Base-by-base conservation (phyloP, 1,284 basidiomycete species). In the Puccinia horiana region DNA sequence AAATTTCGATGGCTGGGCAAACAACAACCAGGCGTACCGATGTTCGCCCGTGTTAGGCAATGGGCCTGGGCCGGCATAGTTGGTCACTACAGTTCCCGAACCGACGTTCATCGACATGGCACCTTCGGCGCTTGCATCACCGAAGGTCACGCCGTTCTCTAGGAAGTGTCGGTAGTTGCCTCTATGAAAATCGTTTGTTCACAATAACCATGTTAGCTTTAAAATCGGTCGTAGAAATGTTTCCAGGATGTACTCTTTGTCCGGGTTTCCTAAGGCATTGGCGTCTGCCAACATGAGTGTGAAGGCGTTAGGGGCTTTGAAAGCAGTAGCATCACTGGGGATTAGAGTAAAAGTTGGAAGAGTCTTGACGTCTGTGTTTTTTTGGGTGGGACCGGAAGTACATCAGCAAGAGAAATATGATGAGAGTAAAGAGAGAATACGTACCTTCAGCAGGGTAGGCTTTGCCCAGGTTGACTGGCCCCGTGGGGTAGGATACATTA, bases 21-120 rank as follows among this genome's bases (percentile, higher is more conserved):
- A 81, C 32, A 81, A 47, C 37, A 81, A 12, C 69, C 79, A 81
- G 26, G 70, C 77, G 67, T 80, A 80, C 23, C 77, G 49, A 42
- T 80, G 77, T 14, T 42, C 40, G n/a, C 77, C 77, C 16, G 44
- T 52, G 67, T 80, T 80, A 9, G 29, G 67, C 14, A 72, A 29
- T 8, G 77, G 77, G 8, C 65, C 77, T 1, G 77, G 77, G 23
- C 67, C 77, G 16, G 67, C 77, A 35, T 80, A 80, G 23, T 5
- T n/a, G 6, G 77, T 80, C 14, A 80, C 61, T 6, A 80, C 49
- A 0, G 77, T 80, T 3, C 67, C 77, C 18, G 65, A 70, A 8
- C 67, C 77, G 26, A 52, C 44, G 26, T 80, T 72, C 49, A 80
- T 29, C 47, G 47, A 52, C 52, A 72, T 42, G 18, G 35, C 52